Evolutionary conservation across 2,329 filamentous ascomycete species (phyloP).

Genomic region (Claviceps arundinis): DNA sequence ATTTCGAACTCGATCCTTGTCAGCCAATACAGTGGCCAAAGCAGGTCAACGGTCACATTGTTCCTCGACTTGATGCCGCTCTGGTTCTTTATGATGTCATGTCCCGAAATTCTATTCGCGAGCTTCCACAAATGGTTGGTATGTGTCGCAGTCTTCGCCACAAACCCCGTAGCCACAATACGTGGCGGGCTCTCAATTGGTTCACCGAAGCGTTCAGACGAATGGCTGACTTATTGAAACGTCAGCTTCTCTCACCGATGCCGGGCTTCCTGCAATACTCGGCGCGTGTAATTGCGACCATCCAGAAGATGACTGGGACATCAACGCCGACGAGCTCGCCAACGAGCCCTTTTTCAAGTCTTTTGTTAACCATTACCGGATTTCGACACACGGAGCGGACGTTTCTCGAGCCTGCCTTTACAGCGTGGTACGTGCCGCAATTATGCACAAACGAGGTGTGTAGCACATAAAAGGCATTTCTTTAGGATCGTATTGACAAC

Average conservation of each 20-base stretch:
- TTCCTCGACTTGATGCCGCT: slow-evolving; percentile 69
- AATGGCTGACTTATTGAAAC: slow-evolving; percentile 1
- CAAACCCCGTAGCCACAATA: not conserved
- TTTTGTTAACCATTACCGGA: slow-evolving; percentile 60
- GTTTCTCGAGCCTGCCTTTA: slow-evolving; percentile 64
- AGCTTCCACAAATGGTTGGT: slow-evolving; percentile 68
- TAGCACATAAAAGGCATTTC: not conserved
- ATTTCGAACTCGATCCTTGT: slow-evolving; percentile 44
- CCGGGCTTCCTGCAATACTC: slow-evolving; percentile 62
- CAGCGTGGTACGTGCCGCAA: slow-evolving; percentile 58
- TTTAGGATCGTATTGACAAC: slow-evolving; percentile 1
- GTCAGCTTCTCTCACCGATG: slow-evolving; percentile 59
- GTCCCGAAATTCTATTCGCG: slow-evolving; percentile 59
- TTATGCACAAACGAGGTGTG: slow-evolving; percentile 57
- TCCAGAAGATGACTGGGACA: slow-evolving; percentile 53
- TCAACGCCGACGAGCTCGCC: slow-evolving; percentile 54
- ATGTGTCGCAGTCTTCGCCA: slow-evolving; percentile 12
- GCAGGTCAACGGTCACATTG: slow-evolving; percentile 54
- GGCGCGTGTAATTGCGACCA: slow-evolving; percentile 86
- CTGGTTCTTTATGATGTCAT: slow-evolving; percentile 81
- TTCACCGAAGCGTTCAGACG: not conserved
- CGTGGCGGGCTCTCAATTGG: not conserved
- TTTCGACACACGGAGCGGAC: slow-evolving; percentile 56
- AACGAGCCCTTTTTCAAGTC: slow-evolving; percentile 51
- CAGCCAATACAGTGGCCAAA: slow-evolving; percentile 53